A percentile compares a stretch with the other conserved stretches of the same genome.
These are phyloP conservation scores for Chloropicon primus DNA, from an alignment of 139 green algal species.

Conservation along the genomic window DNA sequence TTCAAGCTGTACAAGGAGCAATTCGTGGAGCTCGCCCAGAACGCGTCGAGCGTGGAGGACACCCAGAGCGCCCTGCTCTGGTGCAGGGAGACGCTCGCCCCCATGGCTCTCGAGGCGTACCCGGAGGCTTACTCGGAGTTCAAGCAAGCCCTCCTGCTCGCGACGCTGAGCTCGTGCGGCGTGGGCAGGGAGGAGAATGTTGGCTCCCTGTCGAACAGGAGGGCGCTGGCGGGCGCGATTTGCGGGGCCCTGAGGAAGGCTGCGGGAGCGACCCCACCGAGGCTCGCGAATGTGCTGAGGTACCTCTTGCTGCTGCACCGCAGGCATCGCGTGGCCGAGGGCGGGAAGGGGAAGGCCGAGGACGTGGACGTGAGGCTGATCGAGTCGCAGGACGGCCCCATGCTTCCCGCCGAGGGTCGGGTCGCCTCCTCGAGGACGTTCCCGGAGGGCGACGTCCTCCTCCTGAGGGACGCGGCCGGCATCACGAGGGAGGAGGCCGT, in stretches of 20 bases:
- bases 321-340: neutral
- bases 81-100: slow-evolving; percentile 20
- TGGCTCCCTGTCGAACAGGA: slow-evolving; percentile 11
- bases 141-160: slow-evolving; percentile 37
- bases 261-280: neutral
- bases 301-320: slow-evolving; percentile 30
- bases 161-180: slow-evolving; percentile 22
- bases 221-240: slow-evolving; percentile 11
- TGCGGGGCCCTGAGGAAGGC: slow-evolving; percentile 8
- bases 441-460: slow-evolving; percentile 18
- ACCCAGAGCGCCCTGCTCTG: neutral
- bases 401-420: slow-evolving; percentile 14
- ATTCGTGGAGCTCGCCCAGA: slow-evolving; percentile 39
- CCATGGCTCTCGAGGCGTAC: slow-evolving; percentile 46
- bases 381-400: slow-evolving; percentile 7
- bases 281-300: slow-evolving; percentile 30
- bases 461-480: slow-evolving; percentile 14
- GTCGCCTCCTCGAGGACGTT: neutral
- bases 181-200: slow-evolving; percentile 9
- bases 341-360: neutral
- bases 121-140: slow-evolving; percentile 57
- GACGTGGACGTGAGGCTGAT: slow-evolving; percentile 10
- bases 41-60: slow-evolving; percentile 1
- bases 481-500: slow-evolving; percentile 14
- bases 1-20: slow-evolving; percentile 41